Evolutionary conservation across 1,284 basidiomycete genomes (phyloP).

Genomic region (Mycena sp.): DNA sequence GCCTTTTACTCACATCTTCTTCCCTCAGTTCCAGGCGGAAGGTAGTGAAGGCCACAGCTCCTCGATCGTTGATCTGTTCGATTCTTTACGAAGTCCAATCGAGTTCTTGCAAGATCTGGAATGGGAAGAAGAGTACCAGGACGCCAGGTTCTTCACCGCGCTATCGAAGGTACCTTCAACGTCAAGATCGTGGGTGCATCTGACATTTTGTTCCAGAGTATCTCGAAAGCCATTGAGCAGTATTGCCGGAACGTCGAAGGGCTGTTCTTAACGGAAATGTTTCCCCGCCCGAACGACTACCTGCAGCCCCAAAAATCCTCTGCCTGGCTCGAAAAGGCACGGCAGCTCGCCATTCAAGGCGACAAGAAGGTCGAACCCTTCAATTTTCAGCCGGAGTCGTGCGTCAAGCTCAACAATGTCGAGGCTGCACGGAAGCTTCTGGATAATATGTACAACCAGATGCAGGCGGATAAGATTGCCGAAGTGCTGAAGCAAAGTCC

Average conservation of each 20-base stretch:
- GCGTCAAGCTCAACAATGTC: constrained; percentile 98
- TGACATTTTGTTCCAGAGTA: constrained; percentile 64
- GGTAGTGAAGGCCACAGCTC: constrained; percentile 89
- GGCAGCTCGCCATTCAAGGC: constrained; percentile 77
- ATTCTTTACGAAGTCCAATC: constrained; percentile 92
- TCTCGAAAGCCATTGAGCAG: constrained; percentile 91
- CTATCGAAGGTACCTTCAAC: constrained; percentile 73
- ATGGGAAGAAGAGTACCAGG: constrained; percentile 92
- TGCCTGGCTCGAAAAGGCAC: constrained; percentile 95
- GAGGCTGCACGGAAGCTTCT: constrained; percentile 91
- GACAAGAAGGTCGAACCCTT: constrained; percentile 95
- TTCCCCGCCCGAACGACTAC: constrained; percentile 81
- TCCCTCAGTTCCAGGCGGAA: constrained; percentile 86
- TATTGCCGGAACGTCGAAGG: constrained; percentile 91
- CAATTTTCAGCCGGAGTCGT: constrained; percentile 93
- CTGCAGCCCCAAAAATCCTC: constrained; percentile 86
- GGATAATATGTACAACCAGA: constrained; percentile 93
- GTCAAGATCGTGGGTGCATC: not conserved
- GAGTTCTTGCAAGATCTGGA: constrained; percentile 89
- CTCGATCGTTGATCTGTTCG: constrained; percentile 96
- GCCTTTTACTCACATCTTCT: not conserved
- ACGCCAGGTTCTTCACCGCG: constrained; percentile 90
- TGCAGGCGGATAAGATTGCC: constrained; percentile 91
- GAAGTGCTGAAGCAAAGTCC: constrained; percentile 71
- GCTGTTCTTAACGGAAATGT: constrained; percentile 95